Conservation (phyloP, 2,329 filamentous ascomycete genomes). For the Dactylellina drechsleri region DNA sequence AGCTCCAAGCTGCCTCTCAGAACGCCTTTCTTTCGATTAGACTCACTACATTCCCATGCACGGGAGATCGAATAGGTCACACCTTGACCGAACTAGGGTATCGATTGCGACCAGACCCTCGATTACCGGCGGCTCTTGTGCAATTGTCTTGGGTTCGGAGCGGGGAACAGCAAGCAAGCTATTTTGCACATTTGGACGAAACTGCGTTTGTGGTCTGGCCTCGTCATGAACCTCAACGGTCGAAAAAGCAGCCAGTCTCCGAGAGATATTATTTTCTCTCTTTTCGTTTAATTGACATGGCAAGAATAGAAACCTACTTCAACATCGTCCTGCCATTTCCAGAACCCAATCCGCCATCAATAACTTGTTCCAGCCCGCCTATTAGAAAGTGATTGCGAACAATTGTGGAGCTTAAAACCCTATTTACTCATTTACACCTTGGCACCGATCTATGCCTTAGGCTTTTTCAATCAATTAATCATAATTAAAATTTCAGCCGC, state of each 20-base stretch:
- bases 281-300: background rate
- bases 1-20: conserved; percentile 30
- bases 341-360: conserved; percentile 25
- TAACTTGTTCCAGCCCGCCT: conserved; percentile 13
- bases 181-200: conserved; percentile 21
- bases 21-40: conserved; percentile 43
- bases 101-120: conserved; percentile 15
- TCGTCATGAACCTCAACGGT: conserved; percentile 28
- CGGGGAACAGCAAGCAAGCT: conserved; percentile 5
- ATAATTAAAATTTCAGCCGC: too few relatives aligned
- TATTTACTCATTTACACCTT: conserved; percentile 2
- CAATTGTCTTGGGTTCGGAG: background rate
- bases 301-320: conserved; percentile 18
- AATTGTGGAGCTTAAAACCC: background rate
- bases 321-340: conserved; percentile 33
- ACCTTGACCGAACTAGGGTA: too few relatives aligned
- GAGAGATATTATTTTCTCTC: conserved; percentile 3
- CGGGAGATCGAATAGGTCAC: conserved; percentile 31
- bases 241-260: conserved; percentile 16
- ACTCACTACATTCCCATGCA: conserved; percentile 40
- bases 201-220: conserved; percentile 31
- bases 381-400: conserved; percentile 21
- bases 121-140: conserved; percentile 8
- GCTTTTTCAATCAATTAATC: too few relatives aligned
- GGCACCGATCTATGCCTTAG: too few relatives aligned